A percentile compares a stretch with the other conserved stretches of the same genome.
These are phyloP conservation scores for Didymella glomerata DNA, from an alignment of 2,329 filamentous ascomycete genomes.

Conservation along the genomic window DNA sequence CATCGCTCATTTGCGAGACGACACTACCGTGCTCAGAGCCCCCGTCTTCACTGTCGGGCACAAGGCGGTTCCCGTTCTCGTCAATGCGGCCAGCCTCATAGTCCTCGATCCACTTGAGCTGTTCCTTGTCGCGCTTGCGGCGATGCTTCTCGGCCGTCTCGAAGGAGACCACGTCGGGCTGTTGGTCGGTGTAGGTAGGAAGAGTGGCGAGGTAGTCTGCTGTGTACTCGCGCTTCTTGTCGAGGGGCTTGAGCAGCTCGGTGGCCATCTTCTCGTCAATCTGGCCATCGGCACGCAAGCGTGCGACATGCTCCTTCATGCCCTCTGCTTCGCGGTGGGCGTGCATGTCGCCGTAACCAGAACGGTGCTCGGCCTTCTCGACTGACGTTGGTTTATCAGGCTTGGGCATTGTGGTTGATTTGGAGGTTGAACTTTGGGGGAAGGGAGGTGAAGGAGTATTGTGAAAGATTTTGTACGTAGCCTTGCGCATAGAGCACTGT, in stretches of 20 bases:
- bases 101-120: constrained; percentile 26
- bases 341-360: constrained; percentile 30
- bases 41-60: background rate
- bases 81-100: constrained; percentile 33
- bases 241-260: constrained; percentile 25
- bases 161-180: constrained; percentile 9
- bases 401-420: background rate
- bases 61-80: constrained; percentile 22
- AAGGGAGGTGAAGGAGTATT: background rate
- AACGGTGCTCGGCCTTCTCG: constrained; percentile 16
- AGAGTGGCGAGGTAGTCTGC: constrained; percentile 24
- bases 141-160: constrained; percentile 27
- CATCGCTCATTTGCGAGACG: background rate
- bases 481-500: background rate
- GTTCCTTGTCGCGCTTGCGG: constrained; percentile 21
- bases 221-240: constrained; percentile 21
- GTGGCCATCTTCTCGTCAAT: constrained; percentile 25
- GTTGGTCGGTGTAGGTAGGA: constrained; percentile 15
- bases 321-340: constrained; percentile 25
- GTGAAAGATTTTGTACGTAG: background rate
- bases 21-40: background rate
- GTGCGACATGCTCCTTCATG: constrained; percentile 24
- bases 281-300: constrained; percentile 8
- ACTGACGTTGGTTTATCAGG: background rate
- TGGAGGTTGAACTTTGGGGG: no score